Conservation (phyloP, 2,329 filamentous ascomycete genomes). For the Sphaerostilbella broomeana region DNA sequence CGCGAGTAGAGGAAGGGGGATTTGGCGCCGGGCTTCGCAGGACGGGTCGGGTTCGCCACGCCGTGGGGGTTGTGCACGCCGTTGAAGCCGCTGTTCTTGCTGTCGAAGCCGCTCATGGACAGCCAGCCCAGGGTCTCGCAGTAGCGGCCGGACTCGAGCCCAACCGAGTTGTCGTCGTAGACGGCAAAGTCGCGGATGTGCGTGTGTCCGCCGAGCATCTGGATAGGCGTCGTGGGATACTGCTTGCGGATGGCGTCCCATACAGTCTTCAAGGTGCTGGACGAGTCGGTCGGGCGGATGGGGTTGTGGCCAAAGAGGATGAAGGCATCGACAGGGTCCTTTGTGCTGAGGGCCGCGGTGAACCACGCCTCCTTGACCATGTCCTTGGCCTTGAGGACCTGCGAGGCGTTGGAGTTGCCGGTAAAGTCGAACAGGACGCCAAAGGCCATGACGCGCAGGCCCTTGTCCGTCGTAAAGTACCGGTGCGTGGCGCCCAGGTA, state of each 20-base stretch:
- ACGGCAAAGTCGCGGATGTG: conserved; percentile 60
- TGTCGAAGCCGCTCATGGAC: conserved; percentile 54
- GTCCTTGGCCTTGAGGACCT: conserved; percentile 47
- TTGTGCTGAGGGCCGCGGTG: conserved; percentile 44
- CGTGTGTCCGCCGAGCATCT: conserved; percentile 59
- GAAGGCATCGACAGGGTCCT: conserved; percentile 55
- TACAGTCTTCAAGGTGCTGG: conserved; percentile 39
- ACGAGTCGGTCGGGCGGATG: conserved; percentile 37
- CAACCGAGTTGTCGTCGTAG: conserved; percentile 55
- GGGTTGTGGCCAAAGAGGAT: conserved; percentile 59
- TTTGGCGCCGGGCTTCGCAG: conserved; percentile 31
- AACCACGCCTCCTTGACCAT: conserved; percentile 56
- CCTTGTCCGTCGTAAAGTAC: conserved; percentile 37
- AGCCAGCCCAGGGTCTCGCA: conserved; percentile 64
- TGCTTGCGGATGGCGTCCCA: conserved; percentile 52
- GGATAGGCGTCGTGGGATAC: conserved; percentile 52
- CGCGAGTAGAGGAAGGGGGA: conserved; percentile 45
- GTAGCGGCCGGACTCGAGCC: conserved; percentile 57
- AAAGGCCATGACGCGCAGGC: conserved; percentile 39
- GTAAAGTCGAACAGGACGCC: conserved; percentile 41
- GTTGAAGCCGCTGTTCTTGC: conserved; percentile 35
- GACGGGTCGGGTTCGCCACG: conserved; percentile 33
- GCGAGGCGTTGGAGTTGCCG: conserved; percentile 56
- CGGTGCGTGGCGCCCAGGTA: conserved; percentile 38
- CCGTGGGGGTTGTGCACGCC: conserved; percentile 31